Evolutionary conservation across 1,284 basidiomycete species (phyloP).

Genomic region (Athelia sp.): DNA sequence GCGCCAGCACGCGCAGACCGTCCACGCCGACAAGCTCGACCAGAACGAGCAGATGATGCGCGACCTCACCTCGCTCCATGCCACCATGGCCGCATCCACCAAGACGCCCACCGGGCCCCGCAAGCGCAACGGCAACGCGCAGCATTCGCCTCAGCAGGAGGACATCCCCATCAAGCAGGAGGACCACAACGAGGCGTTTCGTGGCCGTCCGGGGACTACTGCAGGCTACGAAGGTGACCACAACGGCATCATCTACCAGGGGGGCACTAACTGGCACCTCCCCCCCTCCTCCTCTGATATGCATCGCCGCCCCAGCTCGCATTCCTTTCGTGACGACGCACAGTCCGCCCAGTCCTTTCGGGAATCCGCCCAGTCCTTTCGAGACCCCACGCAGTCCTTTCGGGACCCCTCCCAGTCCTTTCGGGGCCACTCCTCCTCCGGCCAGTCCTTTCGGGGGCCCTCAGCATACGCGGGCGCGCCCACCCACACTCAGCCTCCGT

Average conservation of each 20-base stretch:
- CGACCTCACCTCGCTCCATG: conserved; percentile 82
- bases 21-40: conserved; percentile 86
- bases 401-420: too few relatives aligned
- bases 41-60: conserved; percentile 92
- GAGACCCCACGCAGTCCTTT: conserved; percentile 54
- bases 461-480: neutral
- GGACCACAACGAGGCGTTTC: conserved; percentile 30
- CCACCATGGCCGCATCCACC: conserved; percentile 73
- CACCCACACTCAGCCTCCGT: conserved; percentile 34
- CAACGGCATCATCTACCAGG: conserved; percentile 30
- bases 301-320: conserved; percentile 29
- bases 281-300: conserved; percentile 17
- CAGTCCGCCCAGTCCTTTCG: too few relatives aligned
- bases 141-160: conserved; percentile 10
- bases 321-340: conserved; percentile 61
- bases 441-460: conserved; percentile 51
- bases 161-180: conserved; percentile 48
- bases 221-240: conserved; percentile 65
- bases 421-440: conserved; percentile 20
- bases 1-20: conserved; percentile 93
- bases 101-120: conserved; percentile 33
- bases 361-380: conserved; percentile 10
- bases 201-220: conserved; percentile 59
- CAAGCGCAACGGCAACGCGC: neutral
- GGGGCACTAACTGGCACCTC: conserved; percentile 28